Evolutionary conservation across 2,329 filamentous ascomycete species (phyloP), one percentile per base, ranked within the genome.

Genomic region (Calonectria fujianensis): DNA sequence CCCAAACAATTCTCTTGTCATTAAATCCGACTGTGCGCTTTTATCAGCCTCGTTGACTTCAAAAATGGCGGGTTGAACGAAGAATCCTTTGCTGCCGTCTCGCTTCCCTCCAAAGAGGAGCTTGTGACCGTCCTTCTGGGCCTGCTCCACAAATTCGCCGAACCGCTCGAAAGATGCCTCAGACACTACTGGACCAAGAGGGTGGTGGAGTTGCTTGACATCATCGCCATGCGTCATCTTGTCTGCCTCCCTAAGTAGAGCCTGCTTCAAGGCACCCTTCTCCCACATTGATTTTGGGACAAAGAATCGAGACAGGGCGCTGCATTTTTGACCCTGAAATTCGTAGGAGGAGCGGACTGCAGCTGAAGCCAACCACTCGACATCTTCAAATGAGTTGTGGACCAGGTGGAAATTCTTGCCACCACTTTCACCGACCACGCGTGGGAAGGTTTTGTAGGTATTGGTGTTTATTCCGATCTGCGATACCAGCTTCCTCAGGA

Each of bases 211-310:
- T 5, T 61, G 57, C n/a, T 61, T 61, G n/a, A 61, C 35, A 61
- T 61, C 57, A 24, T 61, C 57, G 27, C 57, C 57, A 61, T 61
- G 57, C 14, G 57, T 61, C 35, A 61, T 61, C 14, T 61, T 61
- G 9, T n/a, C 57, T 5, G 57, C 35, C n/a, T 61, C 57, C 11
- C 57, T 39, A 2, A 61, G 11, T n/a, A 61, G 14, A 10, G 57
- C 35, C 24, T 61, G 4, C 24, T 41, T 61, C 24, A 61, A 61
- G 3, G 41, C n/a, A 9, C 57, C 57, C 57, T 41, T 61, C 13
- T 61, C 57, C 57, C 57, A 61, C 35, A 61, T 61, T 4, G 57
- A 61, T 3, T 61, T 61, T 8, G 57, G 57, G 2, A 61, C 57
- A 29, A 61, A 61, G 35, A 61, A 41, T 13, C 57, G 57, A 18